Evolutionary conservation across 441 rosid genomes (phyloP), one percentile per base, ranked within the genome.

Genomic region (Bocquillonia castaneifolia): DNA sequence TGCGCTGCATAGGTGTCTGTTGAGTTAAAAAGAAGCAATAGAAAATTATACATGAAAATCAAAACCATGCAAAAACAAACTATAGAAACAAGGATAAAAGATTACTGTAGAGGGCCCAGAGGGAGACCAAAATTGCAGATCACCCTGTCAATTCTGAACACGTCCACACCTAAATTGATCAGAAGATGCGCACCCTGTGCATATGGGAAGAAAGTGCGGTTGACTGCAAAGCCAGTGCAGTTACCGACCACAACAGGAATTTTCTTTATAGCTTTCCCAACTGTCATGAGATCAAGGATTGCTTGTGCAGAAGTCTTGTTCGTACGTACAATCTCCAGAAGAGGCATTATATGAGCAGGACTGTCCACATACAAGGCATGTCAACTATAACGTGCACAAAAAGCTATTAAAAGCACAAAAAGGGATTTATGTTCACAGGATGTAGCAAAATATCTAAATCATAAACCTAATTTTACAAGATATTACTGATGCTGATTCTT

Each of bases 281-380:
- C 82, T 13, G 91, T 48, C 90, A 91, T 85, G 76, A 93, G 95
- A 87, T 93, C 97, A 63, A 93, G 87, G 75, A 89, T 88, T 62
- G 75, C 87, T 83, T 93, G 97, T 12, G 93, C 85, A 64, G 96
- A 93, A 72, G 97, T 93, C 72, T 75, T 93, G 36, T 87, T 82
- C 14, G 96, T 78, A 64, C 93, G 84, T 42, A 93, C 95, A 65
- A 91, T 93, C 91, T 93, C 99, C 76, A 91, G 84, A 73, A 93
- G 93, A 67, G 99, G 87, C 99, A 93, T 93, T 71, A 93, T 76
- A 76, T 93, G 97, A 63, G 99, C 99, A 62, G 99, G 99, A 76
- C 97, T 93, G 82, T 75, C 59, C 71, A 79, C 57, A 45, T 57
- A 70, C 70, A 28, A 78, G 52, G 45, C 55, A 50, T 29, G 68